Conservation (phyloP, 2,329 filamentous ascomycete species). For the Pyrenophora tritici-repentis region DNA sequence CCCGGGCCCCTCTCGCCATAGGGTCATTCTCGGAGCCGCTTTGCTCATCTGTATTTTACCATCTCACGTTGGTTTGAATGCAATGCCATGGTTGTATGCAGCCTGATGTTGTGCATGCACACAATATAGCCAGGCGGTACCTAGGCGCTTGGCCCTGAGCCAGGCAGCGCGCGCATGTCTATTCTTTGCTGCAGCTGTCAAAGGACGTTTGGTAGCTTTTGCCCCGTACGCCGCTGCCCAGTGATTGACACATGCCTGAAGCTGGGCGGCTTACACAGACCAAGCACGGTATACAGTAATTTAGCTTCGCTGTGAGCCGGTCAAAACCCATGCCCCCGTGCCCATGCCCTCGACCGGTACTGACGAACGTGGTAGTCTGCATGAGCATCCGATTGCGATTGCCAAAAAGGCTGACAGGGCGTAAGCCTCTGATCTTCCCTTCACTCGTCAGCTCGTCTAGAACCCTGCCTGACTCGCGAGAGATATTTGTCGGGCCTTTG, state of each 20-base stretch:
- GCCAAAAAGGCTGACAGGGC: constrained; percentile 14
- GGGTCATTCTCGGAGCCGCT: constrained; percentile 15
- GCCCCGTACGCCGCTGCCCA: not conserved
- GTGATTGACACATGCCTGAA: not conserved
- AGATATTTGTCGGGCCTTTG: constrained; percentile 13
- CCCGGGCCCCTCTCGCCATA: constrained; percentile 14
- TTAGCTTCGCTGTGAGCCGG: not conserved
- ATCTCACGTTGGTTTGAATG: constrained; percentile 15
- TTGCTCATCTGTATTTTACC: constrained; percentile 16
- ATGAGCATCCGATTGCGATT: not conserved
- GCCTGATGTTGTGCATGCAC: constrained; percentile 22
- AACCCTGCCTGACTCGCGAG: constrained; percentile 31
- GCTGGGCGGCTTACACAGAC: constrained; percentile 3
- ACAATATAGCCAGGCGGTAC: constrained; percentile 14
- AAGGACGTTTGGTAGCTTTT: constrained; percentile 1
- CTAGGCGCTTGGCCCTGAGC: constrained; percentile 5
- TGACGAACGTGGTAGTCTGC: not conserved
- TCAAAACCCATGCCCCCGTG: constrained; percentile 6
- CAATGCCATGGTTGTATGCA: constrained; percentile 15
- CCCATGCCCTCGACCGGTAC: not conserved
- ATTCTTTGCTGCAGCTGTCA: constrained; percentile 6
- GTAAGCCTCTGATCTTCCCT: constrained; percentile 17
- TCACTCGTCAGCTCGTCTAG: constrained; percentile 24
- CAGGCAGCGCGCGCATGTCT: constrained; percentile 1
- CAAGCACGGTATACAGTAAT: constrained; percentile 2